phyloP scores from a whole-genome alignment of 2,329 filamentous ascomycete genomes.

The Aplosporella prunicola region DNA sequence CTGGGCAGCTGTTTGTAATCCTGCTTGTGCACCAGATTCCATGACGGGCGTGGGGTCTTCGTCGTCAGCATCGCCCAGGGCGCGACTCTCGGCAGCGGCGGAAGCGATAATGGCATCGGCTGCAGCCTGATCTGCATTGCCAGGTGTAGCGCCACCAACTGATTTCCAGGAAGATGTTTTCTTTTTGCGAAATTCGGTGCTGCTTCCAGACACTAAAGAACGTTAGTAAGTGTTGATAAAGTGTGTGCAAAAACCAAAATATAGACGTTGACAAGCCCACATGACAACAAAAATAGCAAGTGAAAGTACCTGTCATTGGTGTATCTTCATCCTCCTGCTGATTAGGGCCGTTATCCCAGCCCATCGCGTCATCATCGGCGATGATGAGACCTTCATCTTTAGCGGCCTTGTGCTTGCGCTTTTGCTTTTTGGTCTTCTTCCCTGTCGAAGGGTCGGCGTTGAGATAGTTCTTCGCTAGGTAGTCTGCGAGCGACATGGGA shows the following conservation, averaged over 20 bases:
- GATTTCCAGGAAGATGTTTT: conserved; percentile 59
- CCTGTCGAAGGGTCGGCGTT: conserved; percentile 46
- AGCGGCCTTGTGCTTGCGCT: conserved; percentile 31
- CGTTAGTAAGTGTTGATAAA: too few relatives aligned
- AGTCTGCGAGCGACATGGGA: conserved; percentile 65
- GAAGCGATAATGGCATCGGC: conserved; percentile 72
- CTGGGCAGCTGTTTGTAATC: conserved; percentile 73
- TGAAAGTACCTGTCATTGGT: conserved; percentile 33
- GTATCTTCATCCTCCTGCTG: conserved; percentile 50
- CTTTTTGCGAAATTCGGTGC: conserved; percentile 57
- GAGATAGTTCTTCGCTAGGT: conserved; percentile 87
- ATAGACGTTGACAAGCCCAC: too few relatives aligned
- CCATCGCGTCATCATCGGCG: conserved; percentile 45
- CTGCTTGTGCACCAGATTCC: conserved; percentile 79
- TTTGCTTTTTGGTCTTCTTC: conserved; percentile 46
- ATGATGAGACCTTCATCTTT: conserved; percentile 31
- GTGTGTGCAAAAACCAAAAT: too few relatives aligned
- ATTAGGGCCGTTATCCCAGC: conserved; percentile 42
- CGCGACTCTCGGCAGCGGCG: conserved; percentile 57
- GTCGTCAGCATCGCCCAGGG: conserved; percentile 32
- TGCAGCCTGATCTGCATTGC: conserved; percentile 48
- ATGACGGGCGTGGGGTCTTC: conserved; percentile 50
- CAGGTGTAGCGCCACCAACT: conserved; percentile 46
- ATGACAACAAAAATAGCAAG: too few relatives aligned
- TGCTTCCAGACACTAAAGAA: conserved; percentile 21